Percentiles rank a stretch among this genome's conserved stretches.
Conservation (phyloP, 2,329 filamentous ascomycete species). For the Trichoderma guizhouense region DNA sequence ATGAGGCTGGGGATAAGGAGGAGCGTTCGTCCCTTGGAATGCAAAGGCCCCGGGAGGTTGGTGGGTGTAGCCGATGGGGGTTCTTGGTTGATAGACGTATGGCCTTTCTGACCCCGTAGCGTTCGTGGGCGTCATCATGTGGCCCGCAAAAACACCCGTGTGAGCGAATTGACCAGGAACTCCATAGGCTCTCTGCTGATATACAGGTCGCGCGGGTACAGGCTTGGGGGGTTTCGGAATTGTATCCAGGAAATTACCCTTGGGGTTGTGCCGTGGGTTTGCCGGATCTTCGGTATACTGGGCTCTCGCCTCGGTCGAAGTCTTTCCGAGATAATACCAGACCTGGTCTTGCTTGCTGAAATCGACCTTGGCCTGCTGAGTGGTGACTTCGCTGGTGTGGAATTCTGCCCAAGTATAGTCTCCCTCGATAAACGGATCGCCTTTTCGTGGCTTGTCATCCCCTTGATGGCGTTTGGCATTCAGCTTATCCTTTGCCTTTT, state of each 20-base stretch:
- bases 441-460: slow-evolving; percentile 61
- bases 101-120: slow-evolving; percentile 43
- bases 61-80: slow-evolving; percentile 27
- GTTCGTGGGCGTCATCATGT: slow-evolving; percentile 53
- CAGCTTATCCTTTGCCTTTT: slow-evolving; percentile 62
- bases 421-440: slow-evolving; percentile 60
- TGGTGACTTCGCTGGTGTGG: slow-evolving; percentile 56
- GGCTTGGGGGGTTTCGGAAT: slow-evolving; percentile 53
- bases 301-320: slow-evolving; percentile 84
- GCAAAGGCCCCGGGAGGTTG: slow-evolving; percentile 25
- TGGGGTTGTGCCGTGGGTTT: slow-evolving; percentile 59
- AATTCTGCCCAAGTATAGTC: slow-evolving; percentile 77
- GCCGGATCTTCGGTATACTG: slow-evolving; percentile 80
- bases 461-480: slow-evolving; percentile 60
- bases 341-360: slow-evolving; percentile 69
- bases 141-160: slow-evolving; percentile 48
- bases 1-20: background rate
- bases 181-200: slow-evolving; percentile 29
- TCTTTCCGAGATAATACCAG: slow-evolving; percentile 84
- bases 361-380: slow-evolving; percentile 67
- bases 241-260: slow-evolving; percentile 70
- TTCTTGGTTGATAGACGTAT: slow-evolving; percentile 9
- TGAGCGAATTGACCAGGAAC: slow-evolving; percentile 15
- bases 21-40: slow-evolving; percentile 27
- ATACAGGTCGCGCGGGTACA: slow-evolving; percentile 26